phyloP scores from a whole-genome alignment of 805 yeast genomes.

The Lachancea kluyveri region DNA sequence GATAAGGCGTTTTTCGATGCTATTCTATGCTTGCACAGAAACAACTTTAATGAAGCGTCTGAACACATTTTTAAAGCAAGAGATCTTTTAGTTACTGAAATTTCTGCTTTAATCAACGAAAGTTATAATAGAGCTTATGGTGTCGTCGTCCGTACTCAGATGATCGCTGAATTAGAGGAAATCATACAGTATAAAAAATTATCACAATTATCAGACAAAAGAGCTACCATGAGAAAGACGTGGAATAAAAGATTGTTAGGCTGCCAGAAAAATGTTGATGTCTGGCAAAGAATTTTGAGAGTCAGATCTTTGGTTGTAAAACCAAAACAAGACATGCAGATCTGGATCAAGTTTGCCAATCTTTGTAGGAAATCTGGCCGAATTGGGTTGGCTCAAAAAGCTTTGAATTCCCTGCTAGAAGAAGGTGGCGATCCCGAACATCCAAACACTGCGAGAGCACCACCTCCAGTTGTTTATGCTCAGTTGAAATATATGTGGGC shows the following conservation, averaged over 20 bases:
- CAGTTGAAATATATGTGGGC: constrained; percentile 98
- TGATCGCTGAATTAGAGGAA: constrained; percentile 95
- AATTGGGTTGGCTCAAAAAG: constrained; percentile 85
- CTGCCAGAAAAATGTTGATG: constrained; percentile 94
- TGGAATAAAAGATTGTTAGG: constrained; percentile 93
- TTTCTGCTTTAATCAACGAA: constrained; percentile 90
- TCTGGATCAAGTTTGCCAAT: constrained; percentile 98
- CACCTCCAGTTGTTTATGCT: constrained; percentile 96
- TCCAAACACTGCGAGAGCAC: constrained; percentile 66
- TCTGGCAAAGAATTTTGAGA: constrained; percentile 95
- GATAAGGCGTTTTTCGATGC: constrained; percentile 95
- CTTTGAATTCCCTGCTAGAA: constrained; percentile 72
- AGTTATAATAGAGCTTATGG: constrained; percentile 95
- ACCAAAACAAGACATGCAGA: constrained; percentile 94
- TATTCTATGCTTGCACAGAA: constrained; percentile 75
- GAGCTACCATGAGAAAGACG: constrained; percentile 74
- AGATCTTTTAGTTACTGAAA: constrained; percentile 84
- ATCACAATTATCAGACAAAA: constrained; percentile 76
- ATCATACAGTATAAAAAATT: constrained; percentile 82
- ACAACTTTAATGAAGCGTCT: constrained; percentile 76
- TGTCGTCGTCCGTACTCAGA: constrained; percentile 93
- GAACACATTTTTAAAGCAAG: constrained; percentile 78
- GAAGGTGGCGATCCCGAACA: constrained; percentile 53
- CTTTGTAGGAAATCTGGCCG: constrained; percentile 92
- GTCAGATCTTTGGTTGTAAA: constrained; percentile 88